Evolutionary conservation across 768 basidiomycete species (phyloP), one percentile per base, ranked within the genome.

Genomic region (button mushroom (Agaricus bisporus)): DNA sequence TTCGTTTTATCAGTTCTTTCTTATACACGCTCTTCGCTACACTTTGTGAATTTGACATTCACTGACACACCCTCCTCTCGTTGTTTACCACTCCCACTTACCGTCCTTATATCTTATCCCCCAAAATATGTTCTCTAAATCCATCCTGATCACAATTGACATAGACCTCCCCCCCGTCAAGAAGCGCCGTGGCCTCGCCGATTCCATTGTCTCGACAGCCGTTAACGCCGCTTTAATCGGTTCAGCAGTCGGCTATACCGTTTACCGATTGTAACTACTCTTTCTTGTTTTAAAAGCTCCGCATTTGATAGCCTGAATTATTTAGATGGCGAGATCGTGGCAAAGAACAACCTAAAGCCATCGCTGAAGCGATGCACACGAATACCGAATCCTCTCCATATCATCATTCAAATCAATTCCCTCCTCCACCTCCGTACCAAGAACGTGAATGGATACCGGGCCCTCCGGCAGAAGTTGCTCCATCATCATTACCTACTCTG

Each of bases 221-320:
- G 73, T 92, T 69, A 88, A 80, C 70, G 89, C 90, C 58, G 91
- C 88, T 43, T 78, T 93, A 55, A 88, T 93, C 56, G 88, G 90
- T 54, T 85, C 88, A 18, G 91, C 91, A 14, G 90, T 93, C 48
- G 90, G 90, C 55, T 76, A 91, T 57, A 90, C 89, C 42, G 88
- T 91, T 39, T 93, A 91, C 71, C 81, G 88, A 68, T 73, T 92
- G 90, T 91, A 66, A 73, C 88, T 48, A 26, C 25, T 28, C 11
- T 39, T 46, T 11, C 35, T 38, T 22, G 22, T 22, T 22, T 1
- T 1, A 4, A 22, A 4, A 22, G 22, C 22, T 22, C 22, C 22
- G 22, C 22, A 22, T 22, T 22, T 42, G 9, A 38, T 6, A 15
- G 25, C 22, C 14, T 48, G 43, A 18, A 41, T 36, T 12, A 3